phyloP scores from a whole-genome alignment of 352 stramenopile genomes.

The Phytophthora uliginosa region DNA sequence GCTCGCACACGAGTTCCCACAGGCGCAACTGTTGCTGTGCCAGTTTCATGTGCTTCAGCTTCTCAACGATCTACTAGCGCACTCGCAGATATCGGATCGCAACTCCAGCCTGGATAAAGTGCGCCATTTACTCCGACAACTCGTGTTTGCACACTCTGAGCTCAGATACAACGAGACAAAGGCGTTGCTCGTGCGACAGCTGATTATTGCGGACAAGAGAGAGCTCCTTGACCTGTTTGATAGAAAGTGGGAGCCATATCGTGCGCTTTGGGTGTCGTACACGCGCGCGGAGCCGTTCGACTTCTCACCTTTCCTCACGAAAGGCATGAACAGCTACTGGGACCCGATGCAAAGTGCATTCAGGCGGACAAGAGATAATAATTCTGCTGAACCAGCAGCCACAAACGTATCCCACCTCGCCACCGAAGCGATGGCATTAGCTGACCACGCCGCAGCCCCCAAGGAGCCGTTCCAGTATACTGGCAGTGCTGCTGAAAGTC shows the following conservation, averaged over 20 bases:
- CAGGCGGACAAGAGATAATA: conserved; percentile 39
- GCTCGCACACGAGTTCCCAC: conserved; percentile 65
- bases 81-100: background rate
- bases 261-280: conserved; percentile 73
- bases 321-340: conserved; percentile 73
- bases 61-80: conserved; percentile 53
- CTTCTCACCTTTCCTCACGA: conserved; percentile 74
- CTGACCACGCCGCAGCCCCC: background rate
- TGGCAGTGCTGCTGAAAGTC: background rate
- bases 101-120: conserved; percentile 49
- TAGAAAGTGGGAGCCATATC: conserved; percentile 68
- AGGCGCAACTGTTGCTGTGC: conserved; percentile 64
- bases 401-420: background rate
- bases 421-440: background rate
- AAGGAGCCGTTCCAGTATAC: background rate
- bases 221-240: conserved; percentile 63
- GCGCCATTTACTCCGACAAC: conserved; percentile 60
- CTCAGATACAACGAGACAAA: conserved; percentile 62
- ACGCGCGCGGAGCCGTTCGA: conserved; percentile 67
- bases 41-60: conserved; percentile 83
- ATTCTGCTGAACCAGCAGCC: conserved; percentile 4
- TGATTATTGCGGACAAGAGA: conserved; percentile 46
- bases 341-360: conserved; percentile 71
- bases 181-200: conserved; percentile 44
- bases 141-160: conserved; percentile 71